Evolutionary conservation across 2,329 filamentous ascomycete species (phyloP), one percentile per base, ranked within the genome.

Genomic region (Fusarium ramigenum): DNA sequence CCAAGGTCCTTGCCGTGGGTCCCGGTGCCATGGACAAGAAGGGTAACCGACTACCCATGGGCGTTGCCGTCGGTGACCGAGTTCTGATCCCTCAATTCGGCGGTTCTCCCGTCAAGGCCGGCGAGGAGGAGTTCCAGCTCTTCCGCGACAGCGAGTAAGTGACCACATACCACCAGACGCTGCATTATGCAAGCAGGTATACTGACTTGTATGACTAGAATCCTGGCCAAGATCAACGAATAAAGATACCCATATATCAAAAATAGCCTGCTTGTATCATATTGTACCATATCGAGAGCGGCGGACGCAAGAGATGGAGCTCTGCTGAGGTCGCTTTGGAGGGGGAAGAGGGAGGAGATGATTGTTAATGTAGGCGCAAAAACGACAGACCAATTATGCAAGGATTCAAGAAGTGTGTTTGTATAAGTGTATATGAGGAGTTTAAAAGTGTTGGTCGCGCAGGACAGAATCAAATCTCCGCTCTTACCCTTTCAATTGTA

Each of bases 191-290:
- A 40, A 56, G 15, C 18, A 16, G 21, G 28, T n/a, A 30, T 36
- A 62, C 75, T 75, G 36, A 80, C 69, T 30, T 30, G 16, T 34
- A 16, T 42, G 39, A 19, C 30, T 79, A 98, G 96, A 84, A 94
- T 99, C 78, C 91, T 99, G 70, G 96, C 96, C 84, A 99, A 98
- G 93, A 97, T 99, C 90, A 97, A 94, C 86, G 96, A 98, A 89
- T 97, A 88, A 88, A 80, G 76, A 75, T 77, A 78, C 73, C 77
- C 76, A 53, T 69, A 61, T 67, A 74, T 60, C 57, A 57, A 63
- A 66, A 58, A 56, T 70, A 75, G 70, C 66, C 66, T 71, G 66
- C 70, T 73, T 82, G 79, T 81, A 83, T 75, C 77, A 82, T 81
- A 81, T 59, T 81, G 79, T 81, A 82, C 68, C 72, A 82, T 81